Conservation (phyloP, 2,329 filamentous ascomycete species). For the Polychaeton citri region DNA sequence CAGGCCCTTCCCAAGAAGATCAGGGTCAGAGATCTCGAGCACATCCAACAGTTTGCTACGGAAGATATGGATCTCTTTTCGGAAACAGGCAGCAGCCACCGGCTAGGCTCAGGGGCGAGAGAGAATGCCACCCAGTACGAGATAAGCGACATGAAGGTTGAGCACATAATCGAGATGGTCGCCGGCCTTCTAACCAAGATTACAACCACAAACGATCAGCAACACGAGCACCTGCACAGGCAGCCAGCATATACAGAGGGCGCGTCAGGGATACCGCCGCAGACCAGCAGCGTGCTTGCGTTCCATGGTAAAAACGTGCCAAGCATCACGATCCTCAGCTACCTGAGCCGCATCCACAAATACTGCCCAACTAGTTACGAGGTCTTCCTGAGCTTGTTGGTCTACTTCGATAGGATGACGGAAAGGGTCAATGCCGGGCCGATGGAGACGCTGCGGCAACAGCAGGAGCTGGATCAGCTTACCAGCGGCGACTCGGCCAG, state of each 20-base stretch:
- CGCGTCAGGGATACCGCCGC: constrained; percentile 44
- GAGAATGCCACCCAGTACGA: constrained; percentile 60
- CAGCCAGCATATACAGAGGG: constrained; percentile 50
- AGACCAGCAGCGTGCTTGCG: constrained; percentile 66
- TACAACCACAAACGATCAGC: constrained; percentile 86
- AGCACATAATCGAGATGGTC: constrained; percentile 98
- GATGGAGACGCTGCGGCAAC: constrained; percentile 48
- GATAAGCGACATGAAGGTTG: constrained; percentile 93
- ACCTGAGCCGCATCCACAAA: constrained; percentile 90
- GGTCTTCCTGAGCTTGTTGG: constrained; percentile 85
- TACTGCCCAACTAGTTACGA: constrained; percentile 98
- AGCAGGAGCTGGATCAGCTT: constrained; percentile 26
- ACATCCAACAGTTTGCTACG: constrained; percentile 77
- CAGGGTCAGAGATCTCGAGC: constrained; percentile 74
- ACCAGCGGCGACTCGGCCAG: constrained; percentile 6
- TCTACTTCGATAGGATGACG: constrained; percentile 99
- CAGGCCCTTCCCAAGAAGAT: constrained; percentile 46
- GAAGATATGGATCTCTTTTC: constrained; percentile 54
- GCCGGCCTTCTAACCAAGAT: constrained; percentile 93
- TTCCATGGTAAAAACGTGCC: constrained; percentile 98
- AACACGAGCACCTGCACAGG: constrained; percentile 82
- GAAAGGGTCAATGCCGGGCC: constrained; percentile 81
- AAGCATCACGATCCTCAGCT: constrained; percentile 92
- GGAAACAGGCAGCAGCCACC: constrained; percentile 28
- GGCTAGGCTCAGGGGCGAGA: constrained; percentile 27